Evolutionary conservation across 2,329 filamentous ascomycete genomes (phyloP).

Genomic region (Cyclaneusma minus): DNA sequence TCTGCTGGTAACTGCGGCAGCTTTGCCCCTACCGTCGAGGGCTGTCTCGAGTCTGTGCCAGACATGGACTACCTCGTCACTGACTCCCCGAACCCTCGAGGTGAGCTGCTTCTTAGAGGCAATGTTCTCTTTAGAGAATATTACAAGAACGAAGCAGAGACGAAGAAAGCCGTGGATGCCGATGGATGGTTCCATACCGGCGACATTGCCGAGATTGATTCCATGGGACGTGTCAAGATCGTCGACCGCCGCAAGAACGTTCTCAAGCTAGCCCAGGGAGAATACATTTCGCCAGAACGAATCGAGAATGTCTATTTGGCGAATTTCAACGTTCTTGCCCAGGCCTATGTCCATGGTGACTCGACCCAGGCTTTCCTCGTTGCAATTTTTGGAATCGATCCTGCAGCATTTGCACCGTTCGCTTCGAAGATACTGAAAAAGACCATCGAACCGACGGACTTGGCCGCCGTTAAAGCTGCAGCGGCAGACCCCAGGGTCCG

Average conservation of each 20-base stretch:
- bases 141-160: conserved; percentile 82
- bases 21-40: conserved; percentile 50
- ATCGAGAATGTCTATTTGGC: conserved; percentile 91
- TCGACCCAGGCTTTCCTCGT: conserved; percentile 68
- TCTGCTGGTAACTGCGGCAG: conserved; percentile 69
- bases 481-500: conserved; percentile 55
- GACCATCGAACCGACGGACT: conserved; percentile 46
- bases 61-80: conserved; percentile 86
- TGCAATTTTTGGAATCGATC: conserved; percentile 75
- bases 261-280: conserved; percentile 93
- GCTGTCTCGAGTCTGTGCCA: conserved; percentile 72
- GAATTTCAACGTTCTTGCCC: conserved; percentile 60
- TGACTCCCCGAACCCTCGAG: conserved; percentile 79
- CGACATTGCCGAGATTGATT: conserved; percentile 78
- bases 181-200: conserved; percentile 98
- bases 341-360: conserved; percentile 86
- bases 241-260: conserved; percentile 98
- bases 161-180: conserved; percentile 60
- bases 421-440: conserved; percentile 62
- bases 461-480: conserved; percentile 50
- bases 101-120: conserved; percentile 75
- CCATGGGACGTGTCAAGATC: conserved; percentile 75
- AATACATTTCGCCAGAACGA: conserved; percentile 94
- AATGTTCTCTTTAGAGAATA: conserved; percentile 74
- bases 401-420: conserved; percentile 67